phyloP scores from a whole-genome alignment of 306 rosid genomes.

The Prunus armeniaca region DNA sequence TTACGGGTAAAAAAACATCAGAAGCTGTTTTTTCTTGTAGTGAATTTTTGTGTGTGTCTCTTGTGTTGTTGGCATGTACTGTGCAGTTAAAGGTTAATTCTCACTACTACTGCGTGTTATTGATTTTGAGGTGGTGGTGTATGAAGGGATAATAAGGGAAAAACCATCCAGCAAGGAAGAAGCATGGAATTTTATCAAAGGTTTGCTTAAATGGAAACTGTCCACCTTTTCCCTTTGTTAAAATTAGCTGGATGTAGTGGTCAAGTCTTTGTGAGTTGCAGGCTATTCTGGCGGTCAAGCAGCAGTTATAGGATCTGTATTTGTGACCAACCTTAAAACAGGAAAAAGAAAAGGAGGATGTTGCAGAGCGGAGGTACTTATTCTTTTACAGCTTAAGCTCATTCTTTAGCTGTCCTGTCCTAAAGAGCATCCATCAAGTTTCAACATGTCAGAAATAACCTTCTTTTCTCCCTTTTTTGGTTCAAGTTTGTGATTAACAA shows the following conservation, averaged over 20 bases:
- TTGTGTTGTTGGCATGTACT: slow-evolving; percentile 10
- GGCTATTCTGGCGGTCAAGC: slow-evolving; percentile 92
- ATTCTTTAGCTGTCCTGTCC: slow-evolving; percentile 6
- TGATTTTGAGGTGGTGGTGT: slow-evolving; percentile 78
- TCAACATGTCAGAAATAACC: neutral
- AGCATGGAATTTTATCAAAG: slow-evolving; percentile 85
- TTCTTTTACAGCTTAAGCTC: slow-evolving; percentile 16
- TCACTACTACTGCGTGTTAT: slow-evolving; percentile 23
- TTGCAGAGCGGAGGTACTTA: slow-evolving; percentile 81
- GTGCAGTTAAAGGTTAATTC: slow-evolving; percentile 14
- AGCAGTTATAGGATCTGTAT: slow-evolving; percentile 78
- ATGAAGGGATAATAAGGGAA: slow-evolving; percentile 73
- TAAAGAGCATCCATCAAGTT: neutral
- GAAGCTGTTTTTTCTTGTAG: slow-evolving; percentile 4
- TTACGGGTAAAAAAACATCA: neutral
- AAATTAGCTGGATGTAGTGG: neutral
- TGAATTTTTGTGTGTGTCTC: slow-evolving; percentile 7
- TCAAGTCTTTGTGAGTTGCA: slow-evolving; percentile 39
- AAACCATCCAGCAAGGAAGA: slow-evolving; percentile 79
- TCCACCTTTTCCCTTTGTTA: neutral
- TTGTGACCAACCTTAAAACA: slow-evolving; percentile 76
- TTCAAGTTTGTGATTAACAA: neutral
- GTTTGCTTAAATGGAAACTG: slow-evolving; percentile 31
- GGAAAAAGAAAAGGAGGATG: slow-evolving; percentile 78
- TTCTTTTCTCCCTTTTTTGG: neutral